A percentile compares a stretch with the other conserved stretches of the same genome.
These are phyloP conservation scores for Geotrichum bryndzae DNA, from an alignment of 1,139 yeast species.

Conservation along the genomic window DNA sequence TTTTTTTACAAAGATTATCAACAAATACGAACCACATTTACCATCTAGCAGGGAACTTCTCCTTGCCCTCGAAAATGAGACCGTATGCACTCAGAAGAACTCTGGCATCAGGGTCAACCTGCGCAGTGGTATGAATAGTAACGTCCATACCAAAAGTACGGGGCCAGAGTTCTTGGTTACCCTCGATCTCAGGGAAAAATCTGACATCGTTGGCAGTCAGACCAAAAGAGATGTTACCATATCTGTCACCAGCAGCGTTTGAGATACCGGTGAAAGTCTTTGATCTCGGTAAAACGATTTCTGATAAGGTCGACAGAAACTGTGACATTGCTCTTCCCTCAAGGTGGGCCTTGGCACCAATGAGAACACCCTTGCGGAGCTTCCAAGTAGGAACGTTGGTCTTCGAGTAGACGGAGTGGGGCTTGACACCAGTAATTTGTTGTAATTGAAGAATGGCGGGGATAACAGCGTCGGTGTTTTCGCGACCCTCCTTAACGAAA, in stretches of 20 bases:
- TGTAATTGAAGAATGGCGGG: constrained; percentile 78
- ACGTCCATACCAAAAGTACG: constrained; percentile 80
- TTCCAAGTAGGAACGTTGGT: constrained; percentile 84
- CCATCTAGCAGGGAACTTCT: constrained; percentile 37
- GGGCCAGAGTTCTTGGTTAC: constrained; percentile 87
- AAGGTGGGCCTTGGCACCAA: constrained; percentile 84
- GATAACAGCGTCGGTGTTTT: constrained; percentile 66
- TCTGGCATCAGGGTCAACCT: constrained; percentile 89
- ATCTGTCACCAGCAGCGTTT: constrained; percentile 70
- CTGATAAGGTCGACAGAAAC: constrained; percentile 79
- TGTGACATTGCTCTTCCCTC: constrained; percentile 81
- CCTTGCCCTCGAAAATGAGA: constrained; percentile 61
- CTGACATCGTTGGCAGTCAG: constrained; percentile 69
- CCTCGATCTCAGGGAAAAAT: constrained; percentile 89
- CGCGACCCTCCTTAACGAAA: constrained; percentile 69
- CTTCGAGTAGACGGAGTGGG: constrained; percentile 65
- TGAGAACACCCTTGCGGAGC: constrained; percentile 77
- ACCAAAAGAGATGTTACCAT: constrained; percentile 85
- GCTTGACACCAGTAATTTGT: constrained; percentile 87
- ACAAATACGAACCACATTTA: constrained; percentile 16
- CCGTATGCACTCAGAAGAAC: constrained; percentile 77
- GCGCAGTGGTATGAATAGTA: constrained; percentile 82
- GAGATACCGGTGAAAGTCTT: constrained; percentile 81
- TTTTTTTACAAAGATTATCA: background rate
- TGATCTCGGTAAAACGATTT: constrained; percentile 86